Evolutionary conservation across 805 yeast species (phyloP), one percentile per base, ranked within the genome.

Genomic region (Myxozyma monticola): DNA sequence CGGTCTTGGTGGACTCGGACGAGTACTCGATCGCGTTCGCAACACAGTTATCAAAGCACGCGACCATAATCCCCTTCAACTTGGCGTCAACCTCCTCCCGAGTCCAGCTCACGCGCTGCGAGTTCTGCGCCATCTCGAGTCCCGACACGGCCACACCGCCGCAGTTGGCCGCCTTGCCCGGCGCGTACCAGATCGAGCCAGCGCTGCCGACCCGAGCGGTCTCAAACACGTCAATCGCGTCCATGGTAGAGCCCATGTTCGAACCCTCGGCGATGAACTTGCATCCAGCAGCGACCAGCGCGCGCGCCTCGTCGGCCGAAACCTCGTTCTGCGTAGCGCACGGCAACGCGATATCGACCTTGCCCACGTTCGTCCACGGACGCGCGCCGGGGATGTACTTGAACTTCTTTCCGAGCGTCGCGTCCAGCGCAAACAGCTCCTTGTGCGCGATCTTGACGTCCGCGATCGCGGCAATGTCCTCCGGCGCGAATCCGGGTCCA

Each of bases 141-240:
- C 97, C 98, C 53, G 96, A 88, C 51, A 90, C 97, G 52, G 96
- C 96, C 65, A 91, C 99, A 83, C 99, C 99, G 77, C 98, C 99
- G 77, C 95, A 85, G 83, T 91, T 91, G 67, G 97, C 91, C 64
- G 97, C 97, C 82, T 91, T 91, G 76, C 97, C 98, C 70, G 97
- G 97, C 66, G 96, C 98, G 76, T 90, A 91, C 99, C 99, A 91
- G 74, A 89, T 87, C 56, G 81, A 76, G 29, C 53, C 56, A 15
- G 57, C 37, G 24, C 22, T 14, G 17, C 43, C 21, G 31, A 56
- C 45, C 36, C 76, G 70, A 63, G 71, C 72, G 51, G 76, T 61
- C 81, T 91, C 99, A 65, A 90, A 91, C 57, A 87, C 89, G 62
- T 84, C 88, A 63, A 91, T 88, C 63, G 99, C 99, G 72, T 91